Evolutionary conservation across 345 rosid genomes (phyloP).

Genomic region (Pugionium cornutum): DNA sequence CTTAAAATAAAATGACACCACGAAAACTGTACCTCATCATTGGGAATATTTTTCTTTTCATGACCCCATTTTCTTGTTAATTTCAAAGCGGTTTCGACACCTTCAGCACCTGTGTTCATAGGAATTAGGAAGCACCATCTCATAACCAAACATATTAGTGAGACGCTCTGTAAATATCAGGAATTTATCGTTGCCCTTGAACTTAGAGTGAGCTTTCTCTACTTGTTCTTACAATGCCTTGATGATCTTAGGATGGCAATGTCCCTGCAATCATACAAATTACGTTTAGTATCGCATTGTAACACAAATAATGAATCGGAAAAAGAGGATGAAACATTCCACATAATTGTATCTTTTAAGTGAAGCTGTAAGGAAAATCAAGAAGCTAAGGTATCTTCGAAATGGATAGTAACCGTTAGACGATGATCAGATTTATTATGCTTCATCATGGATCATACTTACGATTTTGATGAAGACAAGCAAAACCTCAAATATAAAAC

Average conservation of each 20-base stretch:
- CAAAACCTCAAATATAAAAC: no score
- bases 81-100: slow-evolving; percentile 93
- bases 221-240: slow-evolving; percentile 86
- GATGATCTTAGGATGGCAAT: slow-evolving; percentile 88
- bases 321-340: neutral
- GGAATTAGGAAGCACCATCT: slow-evolving; percentile 76
- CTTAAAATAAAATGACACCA: no score
- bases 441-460: no score
- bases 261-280: slow-evolving; percentile 57
- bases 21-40: slow-evolving; percentile 58
- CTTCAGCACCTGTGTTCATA: slow-evolving; percentile 99
- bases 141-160: slow-evolving; percentile 84
- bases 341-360: neutral
- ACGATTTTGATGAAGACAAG: no score
- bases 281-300: neutral
- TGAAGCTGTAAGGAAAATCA: slow-evolving; percentile 81
- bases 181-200: slow-evolving; percentile 90
- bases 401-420: slow-evolving; percentile 56
- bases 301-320: neutral
- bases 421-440: slow-evolving; percentile 59
- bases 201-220: slow-evolving; percentile 72
- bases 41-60: slow-evolving; percentile 70
- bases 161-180: slow-evolving; percentile 77
- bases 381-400: slow-evolving; percentile 15
- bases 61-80: slow-evolving; percentile 99